These are phyloP conservation scores for Ampelomyces quisqualis DNA, from an alignment of 2,329 filamentous ascomycete species.

Conservation along the genomic window DNA sequence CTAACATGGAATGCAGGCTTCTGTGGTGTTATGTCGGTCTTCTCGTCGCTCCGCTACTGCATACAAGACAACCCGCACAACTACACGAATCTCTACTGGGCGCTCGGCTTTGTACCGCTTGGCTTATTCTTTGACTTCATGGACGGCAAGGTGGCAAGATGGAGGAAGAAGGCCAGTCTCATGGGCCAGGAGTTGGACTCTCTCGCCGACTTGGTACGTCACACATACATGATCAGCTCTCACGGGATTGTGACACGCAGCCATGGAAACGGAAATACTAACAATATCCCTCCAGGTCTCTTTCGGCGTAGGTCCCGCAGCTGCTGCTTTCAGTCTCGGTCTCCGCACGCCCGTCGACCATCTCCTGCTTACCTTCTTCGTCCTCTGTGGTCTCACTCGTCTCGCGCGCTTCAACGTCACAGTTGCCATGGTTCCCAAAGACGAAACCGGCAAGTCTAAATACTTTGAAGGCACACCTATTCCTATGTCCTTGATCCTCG, in stretches of 20 bases:
- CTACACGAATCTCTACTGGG: constrained; percentile 72
- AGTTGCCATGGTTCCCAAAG: constrained; percentile 84
- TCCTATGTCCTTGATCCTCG: constrained; percentile 81
- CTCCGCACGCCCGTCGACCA: constrained; percentile 83
- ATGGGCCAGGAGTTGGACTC: constrained; percentile 99
- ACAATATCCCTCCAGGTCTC: constrained; percentile 89
- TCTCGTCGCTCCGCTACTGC: constrained; percentile 92
- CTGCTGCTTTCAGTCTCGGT: constrained; percentile 84
- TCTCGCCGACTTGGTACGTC: constrained; percentile 84
- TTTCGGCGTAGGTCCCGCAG: constrained; percentile 88
- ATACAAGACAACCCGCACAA: constrained; percentile 65
- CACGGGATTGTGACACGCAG: too few relatives aligned
- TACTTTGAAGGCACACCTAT: constrained; percentile 98
- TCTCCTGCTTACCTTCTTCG: constrained; percentile 79
- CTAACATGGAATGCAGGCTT: constrained; percentile 56
- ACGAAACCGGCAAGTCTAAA: constrained; percentile 83
- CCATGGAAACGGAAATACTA: too few relatives aligned
- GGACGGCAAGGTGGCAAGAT: constrained; percentile 93
- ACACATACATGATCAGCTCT: too few relatives aligned
- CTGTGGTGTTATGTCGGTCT: constrained; percentile 91
- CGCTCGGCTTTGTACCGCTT: constrained; percentile 84
- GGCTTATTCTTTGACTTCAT: constrained; percentile 93
- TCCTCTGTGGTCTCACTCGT: constrained; percentile 89
- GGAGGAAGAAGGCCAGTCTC: constrained; percentile 93
- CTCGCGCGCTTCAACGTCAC: constrained; percentile 98